A percentile compares a stretch with the other conserved stretches of the same genome.
Conservation (phyloP, 371 early-diverging fungal genomes). For the Apophysomyces sp. region DNA sequence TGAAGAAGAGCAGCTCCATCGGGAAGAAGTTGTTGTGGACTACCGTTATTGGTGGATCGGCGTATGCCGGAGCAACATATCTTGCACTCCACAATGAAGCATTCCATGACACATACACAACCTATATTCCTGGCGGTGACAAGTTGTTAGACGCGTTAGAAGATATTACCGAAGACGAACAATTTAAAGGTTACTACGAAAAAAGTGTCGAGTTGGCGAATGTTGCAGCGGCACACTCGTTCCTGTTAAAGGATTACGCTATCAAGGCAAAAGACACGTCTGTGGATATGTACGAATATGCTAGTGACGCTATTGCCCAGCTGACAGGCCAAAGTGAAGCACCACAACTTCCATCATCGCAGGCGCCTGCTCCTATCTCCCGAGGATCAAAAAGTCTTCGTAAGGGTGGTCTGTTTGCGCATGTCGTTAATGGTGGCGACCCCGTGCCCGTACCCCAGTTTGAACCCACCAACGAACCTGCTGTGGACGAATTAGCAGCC, state of each 20-base stretch:
- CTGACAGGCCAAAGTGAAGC: conserved; percentile 30
- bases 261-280: conserved; percentile 26
- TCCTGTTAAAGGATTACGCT: conserved; percentile 17
- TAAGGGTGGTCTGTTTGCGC: conserved; percentile 25
- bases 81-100: conserved; percentile 43
- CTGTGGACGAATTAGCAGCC: conserved; percentile 26
- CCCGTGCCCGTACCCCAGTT: conserved; percentile 24
- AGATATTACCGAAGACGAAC: conserved; percentile 28
- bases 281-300: conserved; percentile 39
- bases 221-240: conserved; percentile 14
- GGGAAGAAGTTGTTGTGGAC: conserved; percentile 34
- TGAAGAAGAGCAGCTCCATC: conserved; percentile 17
- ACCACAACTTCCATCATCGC: conserved; percentile 15
- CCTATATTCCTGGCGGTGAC: conserved; percentile 48
- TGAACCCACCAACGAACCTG: conserved; percentile 9
- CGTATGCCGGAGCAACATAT: conserved; percentile 43
- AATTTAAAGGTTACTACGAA: conserved; percentile 23
- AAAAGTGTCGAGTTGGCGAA: conserved; percentile 22
- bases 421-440: conserved; percentile 29
- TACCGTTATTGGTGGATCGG: conserved; percentile 26
- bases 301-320: conserved; percentile 32
- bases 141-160: conserved; percentile 37
- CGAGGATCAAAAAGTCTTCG: conserved; percentile 2
- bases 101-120: conserved; percentile 43
- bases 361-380: conserved; percentile 20